A percentile compares a stretch with the other conserved stretches of the same genome.
Evolutionary conservation across 768 basidiomycete genomes (phyloP).

Genomic region (Podaxis carcinomalis): DNA sequence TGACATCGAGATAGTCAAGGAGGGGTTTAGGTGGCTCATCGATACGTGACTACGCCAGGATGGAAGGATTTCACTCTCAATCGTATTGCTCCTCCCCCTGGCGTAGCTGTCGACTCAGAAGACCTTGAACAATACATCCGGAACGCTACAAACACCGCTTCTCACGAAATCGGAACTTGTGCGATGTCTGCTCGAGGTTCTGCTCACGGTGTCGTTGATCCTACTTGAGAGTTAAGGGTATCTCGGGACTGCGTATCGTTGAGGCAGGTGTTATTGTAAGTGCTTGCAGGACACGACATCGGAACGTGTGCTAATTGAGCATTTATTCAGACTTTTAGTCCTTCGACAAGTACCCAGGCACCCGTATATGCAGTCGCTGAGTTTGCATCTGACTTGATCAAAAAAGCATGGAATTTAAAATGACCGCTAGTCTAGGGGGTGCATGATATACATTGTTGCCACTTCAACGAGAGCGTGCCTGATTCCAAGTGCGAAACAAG

Average conservation of each 20-base stretch:
- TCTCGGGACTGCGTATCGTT: constrained; percentile 21
- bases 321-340: not conserved
- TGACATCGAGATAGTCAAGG: constrained; percentile 11
- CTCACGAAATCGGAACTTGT: constrained; percentile 19
- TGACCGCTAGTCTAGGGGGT: not conserved
- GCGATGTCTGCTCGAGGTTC: constrained; percentile 20
- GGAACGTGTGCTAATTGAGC: no score
- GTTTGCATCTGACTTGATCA: constrained; percentile 5
- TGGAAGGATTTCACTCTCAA: constrained; percentile 12
- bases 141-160: constrained; percentile 7
- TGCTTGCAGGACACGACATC: not conserved
- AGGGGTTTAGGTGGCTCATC: constrained; percentile 10
- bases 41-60: constrained; percentile 11
- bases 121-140: constrained; percentile 14
- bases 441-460: not conserved
- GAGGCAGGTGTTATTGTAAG: constrained; percentile 24
- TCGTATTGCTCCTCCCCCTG: constrained; percentile 10
- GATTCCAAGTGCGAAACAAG: no score
- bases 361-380: constrained; percentile 9
- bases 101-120: constrained; percentile 8
- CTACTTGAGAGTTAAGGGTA: constrained; percentile 24
- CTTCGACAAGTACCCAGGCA: not conserved
- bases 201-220: constrained; percentile 23
- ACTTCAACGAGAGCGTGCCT: not conserved
- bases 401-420: constrained; percentile 3